These are phyloP conservation scores for Prototheca cutis DNA, from an alignment of 163 green algal genomes.

Conservation along the genomic window DNA sequence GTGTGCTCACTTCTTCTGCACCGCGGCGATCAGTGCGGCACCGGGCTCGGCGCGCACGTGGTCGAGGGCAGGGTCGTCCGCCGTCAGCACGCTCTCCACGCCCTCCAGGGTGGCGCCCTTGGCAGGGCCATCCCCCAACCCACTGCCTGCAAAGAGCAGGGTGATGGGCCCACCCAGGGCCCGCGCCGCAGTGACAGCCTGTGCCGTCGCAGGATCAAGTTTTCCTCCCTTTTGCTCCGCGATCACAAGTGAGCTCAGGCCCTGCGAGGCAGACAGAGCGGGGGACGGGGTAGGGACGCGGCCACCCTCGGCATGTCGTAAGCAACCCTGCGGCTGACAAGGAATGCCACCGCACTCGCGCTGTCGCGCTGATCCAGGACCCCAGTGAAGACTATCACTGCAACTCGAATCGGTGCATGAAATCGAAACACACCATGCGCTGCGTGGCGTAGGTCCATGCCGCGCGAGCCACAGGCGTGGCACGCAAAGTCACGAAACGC, in stretches of 20 bases:
- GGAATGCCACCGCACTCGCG: no score
- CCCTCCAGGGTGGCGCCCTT: constrained; percentile 15
- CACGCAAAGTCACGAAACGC: no score
- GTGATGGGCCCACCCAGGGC: constrained; percentile 36
- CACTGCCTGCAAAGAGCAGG: constrained; percentile 41
- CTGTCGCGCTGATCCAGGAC: no score
- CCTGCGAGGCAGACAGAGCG: no score
- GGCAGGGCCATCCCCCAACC: constrained; percentile 11
- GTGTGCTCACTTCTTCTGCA: constrained; percentile 39
- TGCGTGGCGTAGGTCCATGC: no score
- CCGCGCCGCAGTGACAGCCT: constrained; percentile 33
- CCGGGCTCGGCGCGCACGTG: constrained; percentile 51
- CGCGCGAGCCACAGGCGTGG: no score
- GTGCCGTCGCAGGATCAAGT: constrained; percentile 38
- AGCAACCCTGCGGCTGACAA: no score
- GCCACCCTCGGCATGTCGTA: no score
- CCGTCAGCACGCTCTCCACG: constrained; percentile 46
- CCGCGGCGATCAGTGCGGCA: constrained; percentile 35
- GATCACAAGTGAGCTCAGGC: constrained; percentile 48
- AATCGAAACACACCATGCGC: no score
- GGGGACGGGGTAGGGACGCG: no score
- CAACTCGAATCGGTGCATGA: no score
- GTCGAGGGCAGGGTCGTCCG: constrained; percentile 37
- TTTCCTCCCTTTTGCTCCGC: constrained; percentile 43
- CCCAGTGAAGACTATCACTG: no score